Base-by-base conservation (phyloP, 2,329 filamentous ascomycete species). In the Capronia americana region DNA sequence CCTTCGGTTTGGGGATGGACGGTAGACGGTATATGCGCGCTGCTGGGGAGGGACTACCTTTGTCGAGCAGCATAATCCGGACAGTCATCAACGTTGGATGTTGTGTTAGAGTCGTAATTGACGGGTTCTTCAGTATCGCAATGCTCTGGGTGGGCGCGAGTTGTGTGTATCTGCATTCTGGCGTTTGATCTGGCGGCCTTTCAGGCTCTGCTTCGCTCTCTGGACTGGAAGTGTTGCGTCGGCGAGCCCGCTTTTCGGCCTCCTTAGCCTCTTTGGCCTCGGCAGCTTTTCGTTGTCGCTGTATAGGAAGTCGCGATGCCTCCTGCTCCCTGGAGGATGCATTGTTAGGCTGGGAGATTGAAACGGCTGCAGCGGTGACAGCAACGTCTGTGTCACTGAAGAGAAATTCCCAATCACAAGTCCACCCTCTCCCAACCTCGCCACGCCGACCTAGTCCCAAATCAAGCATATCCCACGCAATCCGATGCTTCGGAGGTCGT, bases 11-110 rank as follows among this genome's bases (percentile, higher is more conserved):
- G 14, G 38, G 24, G 30, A 54, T 64, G 64, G 1, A 81, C 77
- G 94, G 92, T 17, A 98, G 87, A 14, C 92, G 89, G 78, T 98
- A 99, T 70, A 98, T 88, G 41, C 95, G 87, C 3, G 94, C 92
- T 76, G 90, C 91, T 2, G 87, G 80, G 0, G 80, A 83, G 3
- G 89, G 91, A 0, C 90, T 86, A 28, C 95, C 94, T 63, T 92
- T 88, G 46, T 84, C 82, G 8, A 90, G 75, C 54, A 95, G 83
- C 0, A 82, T 87, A 61, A 98, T 81, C 57, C 85, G 86, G 54
- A 93, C 84, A 0, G 87, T 90, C 60, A 89, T 79, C 2, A 88
- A 74, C 2, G 77, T 75, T 28, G 76, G 73, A 65, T 68, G 71
- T 23, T 69, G 51, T 44, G 75, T 66, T 6, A 72, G 57, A 64